phyloP scores from a whole-genome alignment of 2,329 filamentous ascomycete genomes.

The Lecanicillium sp. region DNA sequence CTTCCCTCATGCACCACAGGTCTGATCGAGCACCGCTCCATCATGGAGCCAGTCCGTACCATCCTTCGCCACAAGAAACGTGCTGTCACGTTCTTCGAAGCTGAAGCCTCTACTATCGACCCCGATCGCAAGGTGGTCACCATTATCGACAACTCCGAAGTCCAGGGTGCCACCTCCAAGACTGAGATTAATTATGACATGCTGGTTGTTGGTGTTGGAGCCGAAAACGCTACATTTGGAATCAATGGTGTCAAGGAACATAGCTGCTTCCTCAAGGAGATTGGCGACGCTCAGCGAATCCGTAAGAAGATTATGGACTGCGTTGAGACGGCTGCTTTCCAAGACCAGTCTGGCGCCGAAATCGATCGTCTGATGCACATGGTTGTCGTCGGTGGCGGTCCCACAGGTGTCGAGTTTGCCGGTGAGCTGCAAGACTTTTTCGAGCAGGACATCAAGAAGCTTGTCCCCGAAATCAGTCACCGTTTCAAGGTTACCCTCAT shows the following conservation, averaged over 20 bases:
- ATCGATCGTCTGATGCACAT: slow-evolving; percentile 93
- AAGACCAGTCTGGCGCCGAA: slow-evolving; percentile 84
- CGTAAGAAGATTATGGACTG: slow-evolving; percentile 99
- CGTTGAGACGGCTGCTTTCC: slow-evolving; percentile 96
- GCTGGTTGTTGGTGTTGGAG: slow-evolving; percentile 93
- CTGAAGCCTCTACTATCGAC: slow-evolving; percentile 92
- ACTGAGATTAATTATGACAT: slow-evolving; percentile 96
- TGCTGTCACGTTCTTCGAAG: slow-evolving; percentile 93
- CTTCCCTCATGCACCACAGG: slow-evolving; percentile 96
- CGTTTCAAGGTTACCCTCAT: slow-evolving; percentile 97
- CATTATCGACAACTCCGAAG: slow-evolving; percentile 86
- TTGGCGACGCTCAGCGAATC: slow-evolving; percentile 89
- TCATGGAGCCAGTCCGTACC: slow-evolving; percentile 97
- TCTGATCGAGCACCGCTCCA: slow-evolving; percentile 96
- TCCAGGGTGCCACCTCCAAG: slow-evolving; percentile 73
- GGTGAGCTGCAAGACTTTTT: slow-evolving; percentile 99
- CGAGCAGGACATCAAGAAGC: slow-evolving; percentile 95
- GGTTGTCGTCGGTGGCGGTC: slow-evolving; percentile 90
- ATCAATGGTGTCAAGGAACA: slow-evolving; percentile 93
- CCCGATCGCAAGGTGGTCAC: slow-evolving; percentile 80
- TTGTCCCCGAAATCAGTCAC: slow-evolving; percentile 89
- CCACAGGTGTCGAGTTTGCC: slow-evolving; percentile 96
- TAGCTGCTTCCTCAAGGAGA: slow-evolving; percentile 98
- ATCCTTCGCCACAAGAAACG: slow-evolving; percentile 94
- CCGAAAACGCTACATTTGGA: slow-evolving; percentile 97